Evolutionary conservation across 2,329 filamentous ascomycete species (phyloP), one percentile per base, ranked within the genome.

Genomic region (Didymellaceae sp.): DNA sequence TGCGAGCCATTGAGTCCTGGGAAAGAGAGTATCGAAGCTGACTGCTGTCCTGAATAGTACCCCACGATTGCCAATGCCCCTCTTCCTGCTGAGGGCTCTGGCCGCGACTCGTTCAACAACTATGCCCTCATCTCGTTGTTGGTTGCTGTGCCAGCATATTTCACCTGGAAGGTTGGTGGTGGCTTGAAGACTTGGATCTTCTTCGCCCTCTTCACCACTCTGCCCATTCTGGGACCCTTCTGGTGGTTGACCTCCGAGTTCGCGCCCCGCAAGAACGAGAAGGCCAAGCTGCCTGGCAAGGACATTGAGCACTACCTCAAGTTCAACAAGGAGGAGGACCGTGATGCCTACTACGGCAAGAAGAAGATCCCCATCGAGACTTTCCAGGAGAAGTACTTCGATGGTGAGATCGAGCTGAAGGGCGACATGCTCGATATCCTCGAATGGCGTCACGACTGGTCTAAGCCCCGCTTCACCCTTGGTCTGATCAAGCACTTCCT

Each of bases 301-400:
- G 90, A 90, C 44, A 85, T 97, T 59, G 92, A 97, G 77, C 84
- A 92, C 79, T 97, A 97, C 79, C 85, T 94, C 61, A 87, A 84
- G 54, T 94, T 94, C 81, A 89, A 91, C 67, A 80, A 79, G 54
- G 74, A 79, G 40, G 78, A 78, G 57, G 81, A 85, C 66, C 76
- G 75, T 54, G 71, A 77, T 66, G 90, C 86, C 77, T 94, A 91
- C 78, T 81, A 83, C 62, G 90, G 90, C 74, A 82, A 82, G 74
- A 89, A 83, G 78, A 92, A 89, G 79, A 91, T 94, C 54, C 87
- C 91, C 45, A 88, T 95, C 81, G 88, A 96, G 80, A 95, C 91
- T 18, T 97, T 97, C 81, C 87, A 95, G 73, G 92, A 97, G 77
- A 96, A 93, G 88, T 97, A 97, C 82, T 96, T 97, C 76, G 88